Evolutionary conservation across 345 rosid genomes (phyloP).

Genomic region (Arabis alpina): DNA sequence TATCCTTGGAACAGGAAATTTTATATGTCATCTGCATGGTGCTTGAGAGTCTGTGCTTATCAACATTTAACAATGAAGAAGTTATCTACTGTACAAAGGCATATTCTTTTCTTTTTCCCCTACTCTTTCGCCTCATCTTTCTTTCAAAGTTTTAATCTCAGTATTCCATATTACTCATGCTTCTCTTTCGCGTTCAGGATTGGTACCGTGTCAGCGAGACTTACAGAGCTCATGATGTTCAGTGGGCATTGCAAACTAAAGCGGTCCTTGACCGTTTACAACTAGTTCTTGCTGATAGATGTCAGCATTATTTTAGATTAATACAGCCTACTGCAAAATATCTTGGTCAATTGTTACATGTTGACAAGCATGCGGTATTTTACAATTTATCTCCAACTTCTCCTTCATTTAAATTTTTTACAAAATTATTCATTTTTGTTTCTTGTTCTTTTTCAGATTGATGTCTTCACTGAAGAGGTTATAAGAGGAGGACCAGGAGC

Average conservation of each 20-base stretch:
- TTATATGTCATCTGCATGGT: conserved; percentile 68
- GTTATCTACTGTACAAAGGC: conserved; percentile 84
- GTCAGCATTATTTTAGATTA: conserved; percentile 72
- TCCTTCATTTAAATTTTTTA: conserved; percentile 15
- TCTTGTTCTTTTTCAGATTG: conserved; percentile 57
- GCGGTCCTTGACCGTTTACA: conserved; percentile 93
- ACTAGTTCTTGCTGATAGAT: conserved; percentile 83
- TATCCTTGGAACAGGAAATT: conserved; percentile 64
- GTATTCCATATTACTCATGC: not conserved
- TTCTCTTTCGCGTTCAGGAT: conserved; percentile 59
- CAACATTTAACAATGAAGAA: conserved; percentile 89
- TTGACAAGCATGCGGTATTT: conserved; percentile 82
- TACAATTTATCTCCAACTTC: conserved; percentile 9
- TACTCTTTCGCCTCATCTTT: not conserved
- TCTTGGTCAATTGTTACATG: conserved; percentile 79
- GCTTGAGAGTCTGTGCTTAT: conserved; percentile 87
- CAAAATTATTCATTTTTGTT: not conserved
- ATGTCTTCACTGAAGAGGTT: conserved; percentile 91
- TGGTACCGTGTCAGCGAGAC: conserved; percentile 72
- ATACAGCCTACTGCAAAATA: conserved; percentile 90
- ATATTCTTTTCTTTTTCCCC: not conserved
- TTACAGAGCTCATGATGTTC: conserved; percentile 57
- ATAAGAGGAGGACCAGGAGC: conserved; percentile 93
- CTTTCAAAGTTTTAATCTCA: conserved; percentile 1
- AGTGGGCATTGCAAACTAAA: conserved; percentile 93